A percentile compares a stretch with the other conserved stretches of the same genome.
These are phyloP conservation scores for Cydonia oblonga DNA, from an alignment of 331 rosid genomes.

Conservation along the genomic window DNA sequence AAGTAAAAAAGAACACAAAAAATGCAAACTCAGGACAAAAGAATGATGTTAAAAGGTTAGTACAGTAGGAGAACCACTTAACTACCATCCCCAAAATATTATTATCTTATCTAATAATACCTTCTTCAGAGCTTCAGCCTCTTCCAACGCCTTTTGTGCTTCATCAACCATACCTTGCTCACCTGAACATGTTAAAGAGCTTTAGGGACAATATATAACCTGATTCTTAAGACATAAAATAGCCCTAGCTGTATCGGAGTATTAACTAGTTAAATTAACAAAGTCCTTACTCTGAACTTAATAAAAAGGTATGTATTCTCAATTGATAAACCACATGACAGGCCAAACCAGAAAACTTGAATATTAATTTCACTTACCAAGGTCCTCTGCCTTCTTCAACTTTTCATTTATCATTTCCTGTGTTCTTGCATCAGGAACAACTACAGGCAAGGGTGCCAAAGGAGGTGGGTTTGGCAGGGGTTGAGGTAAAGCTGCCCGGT, in stretches of 20 bases:
- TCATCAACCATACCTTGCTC: conserved; percentile 99
- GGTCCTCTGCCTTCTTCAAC: conserved; percentile 96
- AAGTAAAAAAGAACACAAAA: background rate
- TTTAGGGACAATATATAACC: background rate
- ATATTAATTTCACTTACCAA: conserved; percentile 42
- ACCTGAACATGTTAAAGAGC: conserved; percentile 42
- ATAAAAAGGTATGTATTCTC: background rate
- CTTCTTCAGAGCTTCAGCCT: conserved; percentile 99
- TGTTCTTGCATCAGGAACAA: conserved; percentile 80
- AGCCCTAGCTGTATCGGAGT: background rate
- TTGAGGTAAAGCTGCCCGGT: conserved; percentile 92
- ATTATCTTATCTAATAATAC: conserved; percentile 16
- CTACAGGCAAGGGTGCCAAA: conserved; percentile 75
- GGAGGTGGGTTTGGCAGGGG: conserved; percentile 91
- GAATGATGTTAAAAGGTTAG: background rate
- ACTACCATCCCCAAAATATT: background rate
- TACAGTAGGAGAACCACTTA: background rate
- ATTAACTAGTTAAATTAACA: background rate
- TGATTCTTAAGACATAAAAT: background rate
- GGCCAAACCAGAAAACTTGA: background rate
- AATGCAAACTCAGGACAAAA: background rate
- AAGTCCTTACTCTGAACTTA: background rate
- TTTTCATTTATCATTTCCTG: conserved; percentile 99
- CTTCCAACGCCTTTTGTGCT: conserved; percentile 95
- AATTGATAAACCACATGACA: background rate